A percentile compares a stretch with the other conserved stretches of the same genome.
Conservation (phyloP, 305 asterid genomes). For the Fraxinus platypoda region DNA sequence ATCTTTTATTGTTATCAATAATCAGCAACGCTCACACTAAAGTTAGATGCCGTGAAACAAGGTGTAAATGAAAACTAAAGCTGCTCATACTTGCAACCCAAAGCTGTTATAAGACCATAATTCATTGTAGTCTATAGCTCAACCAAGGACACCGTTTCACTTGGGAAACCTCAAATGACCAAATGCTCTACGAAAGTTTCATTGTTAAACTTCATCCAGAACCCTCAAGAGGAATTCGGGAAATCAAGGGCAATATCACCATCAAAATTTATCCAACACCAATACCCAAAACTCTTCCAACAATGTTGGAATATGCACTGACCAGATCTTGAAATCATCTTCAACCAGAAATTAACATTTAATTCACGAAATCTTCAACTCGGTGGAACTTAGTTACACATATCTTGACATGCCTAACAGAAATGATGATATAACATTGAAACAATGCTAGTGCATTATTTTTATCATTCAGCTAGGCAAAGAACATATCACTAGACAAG, state of each 20-base stretch:
- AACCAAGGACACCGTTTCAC: not conserved
- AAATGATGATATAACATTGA: not conserved
- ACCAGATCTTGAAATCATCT: conserved; percentile 3
- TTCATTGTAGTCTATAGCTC: not conserved
- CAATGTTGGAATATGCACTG: not conserved
- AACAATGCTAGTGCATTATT: not conserved
- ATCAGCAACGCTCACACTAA: not conserved
- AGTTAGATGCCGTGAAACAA: not conserved
- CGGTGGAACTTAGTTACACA: not conserved
- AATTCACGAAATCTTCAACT: not conserved
- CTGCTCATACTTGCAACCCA: not conserved
- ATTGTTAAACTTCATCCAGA: not conserved
- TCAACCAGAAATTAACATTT: not conserved
- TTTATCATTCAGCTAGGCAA: not conserved
- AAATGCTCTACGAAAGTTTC: not conserved
- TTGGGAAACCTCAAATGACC: not conserved
- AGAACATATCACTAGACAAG: not conserved
- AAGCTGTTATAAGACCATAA: not conserved
- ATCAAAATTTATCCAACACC: not conserved
- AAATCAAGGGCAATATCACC: not conserved
- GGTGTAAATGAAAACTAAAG: not conserved
- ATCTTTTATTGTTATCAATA: not conserved
- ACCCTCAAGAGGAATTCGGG: not conserved
- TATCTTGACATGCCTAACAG: not conserved
- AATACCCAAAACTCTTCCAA: not conserved